Base-by-base conservation (phyloP, 805 yeast species). In the Pichia deserticola region DNA sequence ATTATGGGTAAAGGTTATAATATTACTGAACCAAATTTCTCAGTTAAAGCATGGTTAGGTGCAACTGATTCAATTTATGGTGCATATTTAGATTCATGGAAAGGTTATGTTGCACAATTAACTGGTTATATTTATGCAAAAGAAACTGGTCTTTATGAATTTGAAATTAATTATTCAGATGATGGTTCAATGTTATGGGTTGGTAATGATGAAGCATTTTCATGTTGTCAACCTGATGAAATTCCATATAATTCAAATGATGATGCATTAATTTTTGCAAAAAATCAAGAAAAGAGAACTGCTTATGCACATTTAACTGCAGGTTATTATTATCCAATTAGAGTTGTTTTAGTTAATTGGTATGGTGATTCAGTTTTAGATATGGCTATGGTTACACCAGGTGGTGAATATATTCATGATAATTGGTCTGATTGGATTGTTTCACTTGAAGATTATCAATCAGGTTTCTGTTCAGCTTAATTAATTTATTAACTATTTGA, bases 161-260 rank as follows among this genome's bases (percentile, higher is more conserved):
- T 68, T 41, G 38, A 45, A 12, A 47, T 65, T 5, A 37, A 42
- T 8, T 39, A 40, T 10, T 57, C 60, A 15, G 72, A 68, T 57
- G 71, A 68, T 54, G 56, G 60, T 30, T 64, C 55, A 13, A 62
- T 60, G 55, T 64, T 71, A 42, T 59, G 57, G 44, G 49, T 63
- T 43, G 69, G 69, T 37, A 62, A 61, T 7, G 58, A 56, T 47
- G 58, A 53, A 44, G 66, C 66, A 7, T 62, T 72, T 27, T 59
- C 60, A 28, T 73, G 77, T 55, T 64, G 73, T 56, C 50, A 57
- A 39, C 52, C 59, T 3, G 44, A 44, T 12, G 28, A 30, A 10
- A 37, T 48, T 12, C 48, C 50, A 7, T 35, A 28, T 12, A 43
- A 47, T 32, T 34, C 40, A 15, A 45, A 46, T 12, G 41, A 39